phyloP scores from a whole-genome alignment of 2,329 filamentous ascomycete genomes.

The Pestalotiopsis fici region DNA sequence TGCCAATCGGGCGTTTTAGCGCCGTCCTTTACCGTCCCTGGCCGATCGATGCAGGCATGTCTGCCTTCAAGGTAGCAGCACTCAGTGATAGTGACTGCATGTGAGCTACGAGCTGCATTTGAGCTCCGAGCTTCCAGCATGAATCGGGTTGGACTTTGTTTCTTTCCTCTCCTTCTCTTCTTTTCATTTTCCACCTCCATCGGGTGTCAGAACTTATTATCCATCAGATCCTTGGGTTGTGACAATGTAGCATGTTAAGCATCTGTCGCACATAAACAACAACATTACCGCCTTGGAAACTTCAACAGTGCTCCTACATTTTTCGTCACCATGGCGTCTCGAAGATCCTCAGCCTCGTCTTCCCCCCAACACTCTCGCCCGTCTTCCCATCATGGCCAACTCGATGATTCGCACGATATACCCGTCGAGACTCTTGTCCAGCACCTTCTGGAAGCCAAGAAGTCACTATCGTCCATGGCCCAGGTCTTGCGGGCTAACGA shows the following conservation, averaged over 20 bases:
- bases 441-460: slow-evolving; percentile 84
- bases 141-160: neutral
- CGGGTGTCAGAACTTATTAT: neutral
- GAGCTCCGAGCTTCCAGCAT: neutral
- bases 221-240: neutral
- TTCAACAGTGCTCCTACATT: slow-evolving; percentile 4
- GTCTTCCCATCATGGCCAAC: slow-evolving; percentile 28
- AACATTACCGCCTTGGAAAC: neutral
- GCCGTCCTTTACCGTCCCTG: slow-evolving; percentile 3
- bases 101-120: neutral
- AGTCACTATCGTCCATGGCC: slow-evolving; percentile 80
- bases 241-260: slow-evolving; percentile 12
- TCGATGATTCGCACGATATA: slow-evolving; percentile 38
- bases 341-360: slow-evolving; percentile 15
- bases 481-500: slow-evolving; percentile 86
- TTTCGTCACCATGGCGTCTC: slow-evolving; percentile 13
- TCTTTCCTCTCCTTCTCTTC: neutral
- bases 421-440: slow-evolving; percentile 77
- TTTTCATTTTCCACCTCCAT: neutral
- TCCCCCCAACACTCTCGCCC: slow-evolving; percentile 23
- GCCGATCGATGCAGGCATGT: slow-evolving; percentile 9
- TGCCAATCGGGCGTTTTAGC: slow-evolving; percentile 5
- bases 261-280: slow-evolving; percentile 1
- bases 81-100: neutral
- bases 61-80: no score